Evolutionary conservation across 2,329 filamentous ascomycete species (phyloP).

Genomic region (Grosmannia clavigera): DNA sequence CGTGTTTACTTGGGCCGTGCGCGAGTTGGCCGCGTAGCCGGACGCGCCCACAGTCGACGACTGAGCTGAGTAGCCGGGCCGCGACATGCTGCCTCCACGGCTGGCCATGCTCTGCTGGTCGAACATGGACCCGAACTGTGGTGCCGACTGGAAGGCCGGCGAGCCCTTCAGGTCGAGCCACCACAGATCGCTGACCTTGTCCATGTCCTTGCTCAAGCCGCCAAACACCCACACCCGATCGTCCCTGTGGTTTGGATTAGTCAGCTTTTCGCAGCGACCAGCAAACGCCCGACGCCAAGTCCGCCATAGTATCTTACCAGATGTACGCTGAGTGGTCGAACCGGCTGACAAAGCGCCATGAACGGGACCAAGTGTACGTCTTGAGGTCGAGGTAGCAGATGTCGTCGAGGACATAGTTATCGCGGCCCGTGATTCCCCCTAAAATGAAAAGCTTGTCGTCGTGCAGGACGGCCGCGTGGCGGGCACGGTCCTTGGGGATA

Average conservation of each 20-base stretch:
- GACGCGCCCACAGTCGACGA: conserved; percentile 43
- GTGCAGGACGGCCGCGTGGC: conserved; percentile 86
- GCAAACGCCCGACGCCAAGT: no score
- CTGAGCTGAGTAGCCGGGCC: conserved; percentile 34
- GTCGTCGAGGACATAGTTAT: conserved; percentile 86
- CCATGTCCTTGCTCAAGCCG: conserved; percentile 89
- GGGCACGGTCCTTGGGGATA: conserved; percentile 76
- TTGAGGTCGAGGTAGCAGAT: conserved; percentile 95
- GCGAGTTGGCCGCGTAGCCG: conserved; percentile 56
- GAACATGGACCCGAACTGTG: conserved; percentile 39
- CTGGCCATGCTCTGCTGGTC: conserved; percentile 25
- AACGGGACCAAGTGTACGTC: conserved; percentile 93
- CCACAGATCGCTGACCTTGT: conserved; percentile 91
- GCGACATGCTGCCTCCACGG: background rate
- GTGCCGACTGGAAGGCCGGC: conserved; percentile 65
- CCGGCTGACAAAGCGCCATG: conserved; percentile 88
- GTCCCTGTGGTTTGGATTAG: conserved; percentile 25
- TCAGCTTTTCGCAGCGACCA: background rate
- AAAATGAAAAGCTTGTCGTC: conserved; percentile 95
- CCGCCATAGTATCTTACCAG: conserved; percentile 35
- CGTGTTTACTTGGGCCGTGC: conserved; percentile 53
- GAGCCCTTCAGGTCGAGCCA: conserved; percentile 92
- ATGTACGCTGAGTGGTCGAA: conserved; percentile 95
- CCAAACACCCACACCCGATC: conserved; percentile 95
- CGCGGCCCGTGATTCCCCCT: conserved; percentile 87